phyloP scores from a whole-genome alignment of 805 yeast genomes.

The Metschnikowia picachoensis region DNA sequence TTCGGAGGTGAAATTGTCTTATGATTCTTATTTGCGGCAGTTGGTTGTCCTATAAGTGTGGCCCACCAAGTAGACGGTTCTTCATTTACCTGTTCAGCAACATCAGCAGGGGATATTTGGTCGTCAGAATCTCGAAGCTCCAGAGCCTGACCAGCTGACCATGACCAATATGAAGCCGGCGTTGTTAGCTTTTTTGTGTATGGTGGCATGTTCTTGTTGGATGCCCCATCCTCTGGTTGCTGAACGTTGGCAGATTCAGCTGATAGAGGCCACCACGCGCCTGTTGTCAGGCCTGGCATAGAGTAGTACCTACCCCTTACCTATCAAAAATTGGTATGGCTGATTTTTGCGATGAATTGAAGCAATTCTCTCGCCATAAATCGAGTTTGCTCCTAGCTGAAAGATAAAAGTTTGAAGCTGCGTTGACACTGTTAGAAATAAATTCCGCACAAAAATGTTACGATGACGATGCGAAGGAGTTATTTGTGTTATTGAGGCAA shows the following conservation, averaged over 20 bases:
- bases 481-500: too few species aligned
- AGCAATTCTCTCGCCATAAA: too few species aligned
- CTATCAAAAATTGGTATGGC: too few species aligned
- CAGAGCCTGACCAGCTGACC: constrained; percentile 5
- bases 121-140: background rate
- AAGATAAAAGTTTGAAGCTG: too few species aligned
- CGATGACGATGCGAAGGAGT: too few species aligned
- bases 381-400: too few species aligned
- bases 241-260: constrained; percentile 1
- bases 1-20: background rate
- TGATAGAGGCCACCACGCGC: constrained; percentile 8
- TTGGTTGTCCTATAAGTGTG: background rate
- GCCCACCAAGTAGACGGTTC: constrained; percentile 6
- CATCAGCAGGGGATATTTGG: background rate
- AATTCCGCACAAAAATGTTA: too few species aligned
- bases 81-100: background rate
- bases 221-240: background rate
- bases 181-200: background rate
- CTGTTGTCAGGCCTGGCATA: constrained; percentile 3
- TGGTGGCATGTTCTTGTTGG: background rate
- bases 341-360: too few species aligned
- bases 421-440: too few species aligned
- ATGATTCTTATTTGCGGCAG: background rate
- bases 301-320: background rate
- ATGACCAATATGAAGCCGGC: background rate